Evolutionary conservation across 768 basidiomycete species (phyloP).

Genomic region (Neoboletus magnificus): DNA sequence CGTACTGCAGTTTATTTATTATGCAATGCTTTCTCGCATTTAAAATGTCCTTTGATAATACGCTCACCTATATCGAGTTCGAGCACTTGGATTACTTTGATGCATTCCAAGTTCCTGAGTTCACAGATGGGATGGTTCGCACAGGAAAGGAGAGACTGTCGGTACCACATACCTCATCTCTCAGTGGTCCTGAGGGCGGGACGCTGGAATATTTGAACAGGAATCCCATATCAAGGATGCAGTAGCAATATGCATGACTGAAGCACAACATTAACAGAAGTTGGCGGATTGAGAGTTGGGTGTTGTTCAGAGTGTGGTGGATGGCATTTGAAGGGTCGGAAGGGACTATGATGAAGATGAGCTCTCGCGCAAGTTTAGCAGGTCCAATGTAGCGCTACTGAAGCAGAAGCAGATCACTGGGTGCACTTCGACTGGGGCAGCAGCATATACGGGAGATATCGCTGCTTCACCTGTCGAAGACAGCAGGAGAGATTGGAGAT

Average conservation of each 20-base stretch:
- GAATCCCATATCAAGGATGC: conserved; percentile 23
- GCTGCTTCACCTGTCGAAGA: conserved; percentile 59
- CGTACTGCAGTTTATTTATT: too few relatives aligned
- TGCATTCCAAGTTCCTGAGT: conserved; percentile 43
- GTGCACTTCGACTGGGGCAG: conserved; percentile 68
- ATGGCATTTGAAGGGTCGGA: conserved; percentile 30
- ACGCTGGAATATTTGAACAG: conserved; percentile 42
- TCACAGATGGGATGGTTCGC: conserved; percentile 42
- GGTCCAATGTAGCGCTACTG: conserved; percentile 35
- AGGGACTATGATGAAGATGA: conserved; percentile 41
- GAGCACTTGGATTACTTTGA: conserved; percentile 42
- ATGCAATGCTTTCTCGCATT: conserved; percentile 29
- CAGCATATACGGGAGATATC: conserved; percentile 51
- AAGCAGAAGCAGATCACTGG: conserved; percentile 54
- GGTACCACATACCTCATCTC: conserved; percentile 41
- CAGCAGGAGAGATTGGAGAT: conserved; percentile 75
- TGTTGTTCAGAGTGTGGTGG: conserved; percentile 35
- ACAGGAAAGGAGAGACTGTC: conserved; percentile 41
- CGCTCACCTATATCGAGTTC: conserved; percentile 51
- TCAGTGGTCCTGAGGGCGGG: conserved; percentile 42
- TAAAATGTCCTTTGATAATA: conserved; percentile 21
- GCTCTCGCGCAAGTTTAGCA: conserved; percentile 36
- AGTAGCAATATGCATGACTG: conserved; percentile 35
- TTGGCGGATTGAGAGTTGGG: conserved; percentile 34
- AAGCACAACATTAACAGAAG: conserved; percentile 24